Evolutionary conservation across 495 filamentous ascomycete genomes (phyloP), one percentile per base, ranked within the genome.

Genomic region (Lichina pygmaea): DNA sequence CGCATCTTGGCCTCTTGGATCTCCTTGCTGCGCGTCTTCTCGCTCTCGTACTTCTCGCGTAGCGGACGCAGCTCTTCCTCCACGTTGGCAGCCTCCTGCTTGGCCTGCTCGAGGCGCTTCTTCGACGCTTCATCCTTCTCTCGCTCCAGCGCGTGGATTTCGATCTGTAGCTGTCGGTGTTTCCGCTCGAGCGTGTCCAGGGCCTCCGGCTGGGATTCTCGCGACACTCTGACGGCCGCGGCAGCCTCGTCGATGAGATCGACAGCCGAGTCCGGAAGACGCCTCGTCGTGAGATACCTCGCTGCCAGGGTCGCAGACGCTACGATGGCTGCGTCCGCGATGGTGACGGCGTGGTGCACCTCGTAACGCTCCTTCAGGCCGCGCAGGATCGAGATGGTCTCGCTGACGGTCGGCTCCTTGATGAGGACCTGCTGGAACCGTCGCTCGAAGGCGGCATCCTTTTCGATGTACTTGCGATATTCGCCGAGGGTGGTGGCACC

Each of bases 401-500:
- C 89, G 0, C 74, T 59, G 39, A 94, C 73, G 6, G 73, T 62
- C 2, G 89, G 89, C 57, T 97, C 89, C 56, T 91, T 92, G 55
- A 94, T 84, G 33, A 95, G 60, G 33, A 97, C 86, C 58, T 95
- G 89, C 59, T 97, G 89, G 67, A 97, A 97, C 56, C 89, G 81
- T 54, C 91, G 84, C 58, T 95, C 89, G 56, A 97, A 95, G 42
- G 89, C 89, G 41, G 81, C 78, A 52, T 97, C 89, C 60, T 97
- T 97, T 59, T 97, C 91, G 48, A 97, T 94, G 60, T 97, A 94
- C 61, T 97, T 97, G 52, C 89, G 75, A 62, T 95, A 97, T 59
- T 97, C 89, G 48, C 73, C 72, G 43, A 97, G 66, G 2, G 89
- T 97, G 0, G 89, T 97, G 2, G 89, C 89, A 57, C 89, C 89